Conservation (phyloP, 106 monocot genomes). For the Phalaenopsis equestris region DNA sequence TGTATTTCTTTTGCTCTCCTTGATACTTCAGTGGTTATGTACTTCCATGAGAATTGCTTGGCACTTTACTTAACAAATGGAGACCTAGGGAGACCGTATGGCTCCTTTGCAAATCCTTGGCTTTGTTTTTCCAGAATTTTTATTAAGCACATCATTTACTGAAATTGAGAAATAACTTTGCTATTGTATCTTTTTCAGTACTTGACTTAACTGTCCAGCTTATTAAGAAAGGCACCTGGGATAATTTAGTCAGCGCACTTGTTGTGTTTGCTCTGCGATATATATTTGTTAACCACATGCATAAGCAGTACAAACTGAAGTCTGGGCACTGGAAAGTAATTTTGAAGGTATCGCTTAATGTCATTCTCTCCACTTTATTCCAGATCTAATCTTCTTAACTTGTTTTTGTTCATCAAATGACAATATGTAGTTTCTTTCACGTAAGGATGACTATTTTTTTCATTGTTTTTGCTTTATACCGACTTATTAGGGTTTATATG, state of each 20-base stretch:
- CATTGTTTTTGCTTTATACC: neutral
- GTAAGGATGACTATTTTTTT: neutral
- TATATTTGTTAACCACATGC: constrained; percentile 80
- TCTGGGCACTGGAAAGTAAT: constrained; percentile 59
- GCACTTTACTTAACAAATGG: neutral
- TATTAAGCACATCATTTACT: neutral
- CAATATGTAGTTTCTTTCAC: neutral
- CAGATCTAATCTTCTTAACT: neutral
- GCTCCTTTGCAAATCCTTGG: neutral
- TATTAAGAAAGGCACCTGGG: constrained; percentile 51
- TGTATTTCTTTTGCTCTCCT: neutral
- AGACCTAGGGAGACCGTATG: neutral
- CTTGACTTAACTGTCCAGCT: constrained; percentile 59
- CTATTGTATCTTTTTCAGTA: constrained; percentile 39
- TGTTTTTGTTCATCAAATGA: neutral
- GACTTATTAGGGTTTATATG: neutral
- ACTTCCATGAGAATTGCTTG: neutral
- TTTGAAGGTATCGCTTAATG: constrained; percentile 43
- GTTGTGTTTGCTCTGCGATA: constrained; percentile 66
- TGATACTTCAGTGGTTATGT: neutral
- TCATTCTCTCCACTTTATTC: neutral
- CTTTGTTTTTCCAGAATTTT: neutral
- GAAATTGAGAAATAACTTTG: neutral
- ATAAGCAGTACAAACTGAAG: constrained; percentile 67
- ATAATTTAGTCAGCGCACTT: constrained; percentile 50